phyloP scores from a whole-genome alignment of 176 grass and related monocot species.

The Tillandsia fasciculata region DNA sequence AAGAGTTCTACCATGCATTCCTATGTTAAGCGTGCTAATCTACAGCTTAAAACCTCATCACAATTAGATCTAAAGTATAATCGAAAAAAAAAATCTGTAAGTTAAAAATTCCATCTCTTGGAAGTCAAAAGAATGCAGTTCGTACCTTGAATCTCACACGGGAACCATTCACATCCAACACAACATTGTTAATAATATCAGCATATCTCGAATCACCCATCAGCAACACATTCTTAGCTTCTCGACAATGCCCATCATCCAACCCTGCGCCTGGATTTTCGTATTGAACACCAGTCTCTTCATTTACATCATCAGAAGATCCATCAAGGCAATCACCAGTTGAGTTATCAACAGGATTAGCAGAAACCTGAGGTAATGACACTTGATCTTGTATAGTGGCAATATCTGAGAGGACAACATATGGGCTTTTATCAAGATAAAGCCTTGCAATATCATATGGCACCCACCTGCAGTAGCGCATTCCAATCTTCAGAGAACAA shows the following conservation, averaged over 20 bases:
- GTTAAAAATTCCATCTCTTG: background rate
- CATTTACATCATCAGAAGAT: slow-evolving; percentile 24
- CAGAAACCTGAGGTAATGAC: slow-evolving; percentile 12
- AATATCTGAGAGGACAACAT: slow-evolving; percentile 70
- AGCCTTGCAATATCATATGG: slow-evolving; percentile 61
- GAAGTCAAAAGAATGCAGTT: background rate
- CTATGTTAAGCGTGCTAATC: no score
- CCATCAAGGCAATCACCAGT: slow-evolving; percentile 8
- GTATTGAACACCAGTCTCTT: slow-evolving; percentile 20
- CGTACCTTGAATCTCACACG: slow-evolving; percentile 69
- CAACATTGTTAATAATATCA: slow-evolving; percentile 49
- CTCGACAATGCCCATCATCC: slow-evolving; percentile 36
- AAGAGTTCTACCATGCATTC: no score
- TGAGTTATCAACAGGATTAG: slow-evolving; percentile 15
- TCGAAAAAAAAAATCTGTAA: no score
- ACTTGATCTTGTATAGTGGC: slow-evolving; percentile 36
- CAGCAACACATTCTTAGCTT: slow-evolving; percentile 21
- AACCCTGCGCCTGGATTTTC: slow-evolving; percentile 45
- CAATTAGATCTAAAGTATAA: no score
- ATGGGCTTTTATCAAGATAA: slow-evolving; percentile 60
- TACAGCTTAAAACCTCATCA: background rate
- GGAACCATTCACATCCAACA: slow-evolving; percentile 40
- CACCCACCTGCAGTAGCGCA: slow-evolving; percentile 69
- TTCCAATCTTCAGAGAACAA: slow-evolving; percentile 7
- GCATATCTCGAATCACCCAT: slow-evolving; percentile 19